Conservation (phyloP, 805 yeast species). For the Candida endomychidarum region DNA sequence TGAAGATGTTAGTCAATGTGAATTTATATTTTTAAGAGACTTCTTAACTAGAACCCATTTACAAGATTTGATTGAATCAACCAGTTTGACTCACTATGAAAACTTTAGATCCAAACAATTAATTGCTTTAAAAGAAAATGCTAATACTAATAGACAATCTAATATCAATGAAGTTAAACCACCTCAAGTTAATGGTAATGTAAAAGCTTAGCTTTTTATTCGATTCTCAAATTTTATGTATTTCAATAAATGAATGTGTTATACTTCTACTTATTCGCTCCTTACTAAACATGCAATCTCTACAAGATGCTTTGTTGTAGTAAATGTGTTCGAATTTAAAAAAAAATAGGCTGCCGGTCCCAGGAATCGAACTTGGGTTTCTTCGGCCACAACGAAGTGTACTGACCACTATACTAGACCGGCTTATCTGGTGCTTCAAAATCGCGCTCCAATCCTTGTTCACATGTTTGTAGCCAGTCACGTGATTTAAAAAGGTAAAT, state of each 20-base stretch:
- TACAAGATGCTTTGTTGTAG: too few relatives aligned
- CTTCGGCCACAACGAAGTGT: conserved; percentile 50
- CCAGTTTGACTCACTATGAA: conserved; percentile 86
- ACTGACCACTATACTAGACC: conserved; percentile 47
- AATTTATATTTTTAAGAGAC: conserved; percentile 90
- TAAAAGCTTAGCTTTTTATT: not conserved
- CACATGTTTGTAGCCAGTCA: too few relatives aligned
- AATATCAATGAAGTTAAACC: conserved; percentile 13
- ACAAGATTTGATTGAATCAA: conserved; percentile 93
- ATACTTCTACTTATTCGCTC: not conserved
- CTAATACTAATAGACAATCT: conserved; percentile 41
- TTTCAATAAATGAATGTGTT: conserved; percentile 1
- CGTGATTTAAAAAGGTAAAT: too few relatives aligned
- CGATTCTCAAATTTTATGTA: not conserved
- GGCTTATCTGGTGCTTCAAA: too few relatives aligned
- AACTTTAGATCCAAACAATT: conserved; percentile 91
- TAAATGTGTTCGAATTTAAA: too few relatives aligned
- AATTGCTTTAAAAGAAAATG: conserved; percentile 86
- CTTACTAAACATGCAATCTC: too few relatives aligned
- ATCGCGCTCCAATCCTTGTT: too few relatives aligned
- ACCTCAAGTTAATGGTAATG: conserved; percentile 2
- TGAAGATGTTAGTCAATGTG: conserved; percentile 94
- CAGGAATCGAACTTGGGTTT: conserved; percentile 51
- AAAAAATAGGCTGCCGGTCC: conserved; percentile 41
- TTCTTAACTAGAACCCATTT: conserved; percentile 93